Evolutionary conservation across 176 grass and related monocot species (phyloP).

Genomic region (Eleusine coracana): DNA sequence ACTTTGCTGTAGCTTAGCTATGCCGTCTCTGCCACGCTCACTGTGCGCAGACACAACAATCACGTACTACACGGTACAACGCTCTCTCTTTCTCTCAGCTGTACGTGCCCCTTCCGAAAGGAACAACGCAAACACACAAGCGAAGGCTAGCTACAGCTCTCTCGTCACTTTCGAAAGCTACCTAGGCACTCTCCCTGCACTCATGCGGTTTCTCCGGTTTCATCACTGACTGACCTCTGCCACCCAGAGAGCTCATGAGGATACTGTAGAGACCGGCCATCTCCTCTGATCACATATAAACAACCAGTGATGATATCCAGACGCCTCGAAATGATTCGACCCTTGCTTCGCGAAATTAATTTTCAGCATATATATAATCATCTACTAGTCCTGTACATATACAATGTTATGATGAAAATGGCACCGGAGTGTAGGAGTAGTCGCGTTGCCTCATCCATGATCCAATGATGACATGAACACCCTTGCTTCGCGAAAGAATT

Average conservation of each 20-base stretch:
- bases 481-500: not conserved
- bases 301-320: not conserved
- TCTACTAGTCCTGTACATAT: no score
- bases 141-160: conserved; percentile 12
- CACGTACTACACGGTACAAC: conserved; percentile 28
- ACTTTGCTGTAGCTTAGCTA: conserved; percentile 48
- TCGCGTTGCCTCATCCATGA: not conserved
- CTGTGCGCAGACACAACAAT: conserved; percentile 33
- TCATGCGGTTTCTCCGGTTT: conserved; percentile 43
- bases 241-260: not conserved
- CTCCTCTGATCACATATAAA: conserved; percentile 29
- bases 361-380: not conserved
- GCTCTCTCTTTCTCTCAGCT: not conserved
- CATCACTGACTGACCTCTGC: conserved; percentile 15
- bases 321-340: no score
- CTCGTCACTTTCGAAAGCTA: conserved; percentile 24
- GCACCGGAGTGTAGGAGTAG: not conserved
- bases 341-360: not conserved
- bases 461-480: not conserved
- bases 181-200: not conserved
- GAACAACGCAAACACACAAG: conserved; percentile 34
- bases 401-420: no score
- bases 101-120: not conserved
- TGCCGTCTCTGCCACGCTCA: conserved; percentile 39
- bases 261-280: not conserved